Conservation (phyloP, 345 rosid genomes). For the Camelina neglecta region DNA sequence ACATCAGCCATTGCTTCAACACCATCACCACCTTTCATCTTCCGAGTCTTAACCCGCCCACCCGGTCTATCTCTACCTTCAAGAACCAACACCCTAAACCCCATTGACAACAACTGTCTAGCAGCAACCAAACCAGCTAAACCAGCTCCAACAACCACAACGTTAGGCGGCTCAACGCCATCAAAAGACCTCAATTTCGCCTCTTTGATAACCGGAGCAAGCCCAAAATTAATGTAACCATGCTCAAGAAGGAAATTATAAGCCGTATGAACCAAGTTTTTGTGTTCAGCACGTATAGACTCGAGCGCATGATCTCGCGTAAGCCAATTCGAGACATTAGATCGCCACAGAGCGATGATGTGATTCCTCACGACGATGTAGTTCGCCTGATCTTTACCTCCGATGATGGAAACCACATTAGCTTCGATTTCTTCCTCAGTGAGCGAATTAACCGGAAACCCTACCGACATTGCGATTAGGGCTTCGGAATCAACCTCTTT, state of each 20-base stretch:
- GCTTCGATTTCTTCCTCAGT: slow-evolving; percentile 98
- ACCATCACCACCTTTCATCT: slow-evolving; percentile 82
- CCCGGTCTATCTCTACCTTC: slow-evolving; percentile 89
- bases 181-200: slow-evolving; percentile 60
- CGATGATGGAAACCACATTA: slow-evolving; percentile 68
- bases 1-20: slow-evolving; percentile 83
- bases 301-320: slow-evolving; percentile 77
- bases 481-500: slow-evolving; percentile 87
- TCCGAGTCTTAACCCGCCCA: slow-evolving; percentile 85
- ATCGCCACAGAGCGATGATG: slow-evolving; percentile 82
- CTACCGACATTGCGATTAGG: slow-evolving; percentile 78
- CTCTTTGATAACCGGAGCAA: slow-evolving; percentile 71
- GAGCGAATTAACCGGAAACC: slow-evolving; percentile 88
- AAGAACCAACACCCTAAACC: slow-evolving; percentile 86
- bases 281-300: slow-evolving; percentile 77
- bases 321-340: slow-evolving; percentile 79
- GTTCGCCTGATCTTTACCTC: slow-evolving; percentile 77
- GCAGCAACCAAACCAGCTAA: slow-evolving; percentile 90
- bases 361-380: slow-evolving; percentile 88
- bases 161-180: slow-evolving; percentile 68
- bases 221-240: slow-evolving; percentile 87
- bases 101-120: slow-evolving; percentile 79
- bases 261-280: slow-evolving; percentile 66
- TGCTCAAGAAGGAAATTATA: slow-evolving; percentile 77
- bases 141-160: slow-evolving; percentile 86